Evolutionary conservation across 164 flowering plant species (phyloP), one percentile per base, ranked within the genome.

Genomic region (Piper betle): DNA sequence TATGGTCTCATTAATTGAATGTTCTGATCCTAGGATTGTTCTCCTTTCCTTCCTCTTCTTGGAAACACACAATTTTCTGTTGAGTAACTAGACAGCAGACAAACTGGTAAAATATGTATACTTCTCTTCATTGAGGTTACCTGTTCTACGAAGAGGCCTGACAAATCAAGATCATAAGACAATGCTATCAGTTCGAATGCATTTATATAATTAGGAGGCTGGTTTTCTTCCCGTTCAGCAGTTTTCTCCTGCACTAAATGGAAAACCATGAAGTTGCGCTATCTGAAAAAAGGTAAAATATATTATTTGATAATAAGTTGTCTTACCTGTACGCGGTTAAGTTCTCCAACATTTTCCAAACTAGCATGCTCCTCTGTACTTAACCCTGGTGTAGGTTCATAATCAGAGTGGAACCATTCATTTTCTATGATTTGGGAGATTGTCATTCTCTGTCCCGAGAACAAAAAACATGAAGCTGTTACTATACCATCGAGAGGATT

Each of bases 341-440:
- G 80, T 65, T 82, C 83, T 48, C 76, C 78, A 55, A 73, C 72
- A 63, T 84, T 86, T 62, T 84, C 82, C 63, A 74, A 53, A 62
- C 60, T 55, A 56, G 73, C 69, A 62, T 67, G 63, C 53, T 69
- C 75, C 16, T 80, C 71, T 37, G 55, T 43, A 15, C 72, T 70
- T 33, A 65, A 59, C 39, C 71, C 79, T 43, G 57, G 62, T 42
- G 76, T 61, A 61, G 82, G 84, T 61, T 67, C 57, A 63, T 84
- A 85, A 64, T 75, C 67, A 54, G n/a, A 74, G 64, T 76, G 78
- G 64, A 85, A 83, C 91, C 91, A 87, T 57, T 73, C 68, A 67
- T 84, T 77, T 67, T 84, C 83, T 11, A 78, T 60, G 55, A 88
- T 84, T 62, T 81, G 86, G 42, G 79, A 72, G 57, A 82, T 62